Conservation (phyloP, 768 basidiomycete species). For the Multifurca ochricompacta region DNA sequence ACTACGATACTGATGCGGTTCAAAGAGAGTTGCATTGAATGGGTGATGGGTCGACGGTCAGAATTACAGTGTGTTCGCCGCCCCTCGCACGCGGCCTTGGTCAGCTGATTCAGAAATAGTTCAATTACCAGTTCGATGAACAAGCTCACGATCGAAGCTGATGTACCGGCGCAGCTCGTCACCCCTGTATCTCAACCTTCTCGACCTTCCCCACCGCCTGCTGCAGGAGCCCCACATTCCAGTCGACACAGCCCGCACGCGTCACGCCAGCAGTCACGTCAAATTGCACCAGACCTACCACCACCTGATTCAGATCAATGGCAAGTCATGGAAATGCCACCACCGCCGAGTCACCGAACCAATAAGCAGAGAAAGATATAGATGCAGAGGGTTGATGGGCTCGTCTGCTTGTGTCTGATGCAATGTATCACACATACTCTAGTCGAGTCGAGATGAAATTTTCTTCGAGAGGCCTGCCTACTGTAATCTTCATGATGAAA, state of each 20-base stretch:
- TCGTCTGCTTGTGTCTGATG: not conserved
- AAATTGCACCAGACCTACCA: conserved; percentile 27
- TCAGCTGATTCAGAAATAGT: conserved; percentile 24
- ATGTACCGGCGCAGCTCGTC: not conserved
- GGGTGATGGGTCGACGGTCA: conserved; percentile 62
- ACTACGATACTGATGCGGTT: conserved; percentile 63
- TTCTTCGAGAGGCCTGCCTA: not conserved
- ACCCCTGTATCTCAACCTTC: conserved; percentile 5
- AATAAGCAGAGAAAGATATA: conserved; percentile 13
- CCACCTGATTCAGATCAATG: conserved; percentile 33
- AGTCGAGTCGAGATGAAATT: not conserved
- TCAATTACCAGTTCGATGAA: conserved; percentile 36
- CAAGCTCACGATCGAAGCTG: conserved; percentile 29
- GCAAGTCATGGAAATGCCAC: conserved; percentile 27
- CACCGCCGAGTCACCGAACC: conserved; percentile 8
- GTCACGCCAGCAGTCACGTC: conserved; percentile 2
- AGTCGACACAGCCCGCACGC: not conserved
- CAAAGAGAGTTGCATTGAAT: conserved; percentile 66
- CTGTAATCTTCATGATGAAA: not conserved
- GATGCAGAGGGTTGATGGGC: not conserved
- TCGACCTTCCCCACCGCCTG: not conserved
- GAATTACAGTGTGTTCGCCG: conserved; percentile 62
- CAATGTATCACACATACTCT: not conserved
- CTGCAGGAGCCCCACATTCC: not conserved
- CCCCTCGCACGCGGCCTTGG: no score